Evolutionary conservation across 495 filamentous ascomycete species (phyloP).

Genomic region (Acidiella bohemica): DNA sequence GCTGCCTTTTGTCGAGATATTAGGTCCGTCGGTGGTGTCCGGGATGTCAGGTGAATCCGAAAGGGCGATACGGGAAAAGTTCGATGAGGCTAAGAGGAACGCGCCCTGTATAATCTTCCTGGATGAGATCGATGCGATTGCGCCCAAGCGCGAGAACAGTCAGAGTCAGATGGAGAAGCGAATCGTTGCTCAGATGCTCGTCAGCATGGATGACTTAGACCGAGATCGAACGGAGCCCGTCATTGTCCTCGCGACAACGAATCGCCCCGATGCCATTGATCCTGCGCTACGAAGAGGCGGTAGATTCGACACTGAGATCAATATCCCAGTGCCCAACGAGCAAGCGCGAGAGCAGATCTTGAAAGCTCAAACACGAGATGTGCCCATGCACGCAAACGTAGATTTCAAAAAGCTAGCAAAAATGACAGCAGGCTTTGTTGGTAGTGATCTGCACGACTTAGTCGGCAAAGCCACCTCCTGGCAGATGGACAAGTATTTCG

Average conservation of each 20-base stretch:
- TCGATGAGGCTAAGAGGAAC: conserved; percentile 73
- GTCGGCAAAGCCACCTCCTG: conserved; percentile 46
- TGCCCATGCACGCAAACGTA: conserved; percentile 55
- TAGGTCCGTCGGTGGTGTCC: conserved; percentile 76
- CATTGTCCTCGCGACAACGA: conserved; percentile 86
- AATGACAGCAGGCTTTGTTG: conserved; percentile 85
- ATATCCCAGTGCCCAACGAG: conserved; percentile 88
- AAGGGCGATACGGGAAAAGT: conserved; percentile 81
- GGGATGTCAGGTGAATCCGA: conserved; percentile 96
- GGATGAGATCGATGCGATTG: conserved; percentile 93
- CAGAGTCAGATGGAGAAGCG: conserved; percentile 94
- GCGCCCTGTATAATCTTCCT: conserved; percentile 91
- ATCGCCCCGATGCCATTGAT: conserved; percentile 81
- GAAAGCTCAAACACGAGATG: conserved; percentile 57
- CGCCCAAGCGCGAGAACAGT: conserved; percentile 86
- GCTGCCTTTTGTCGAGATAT: conserved; percentile 75
- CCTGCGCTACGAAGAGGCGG: conserved; percentile 74
- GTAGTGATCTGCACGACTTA: conserved; percentile 58
- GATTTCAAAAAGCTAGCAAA: conserved; percentile 72
- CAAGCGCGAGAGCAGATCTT: conserved; percentile 71
- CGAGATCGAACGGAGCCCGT: conserved; percentile 79
- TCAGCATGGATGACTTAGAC: conserved; percentile 54
- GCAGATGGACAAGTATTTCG: conserved; percentile 37
- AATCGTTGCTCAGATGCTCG: conserved; percentile 86
- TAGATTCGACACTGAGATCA: conserved; percentile 86